Evolutionary conservation across 2,329 filamentous ascomycete genomes (phyloP).

Genomic region (Colletotrichum australisinense): DNA sequence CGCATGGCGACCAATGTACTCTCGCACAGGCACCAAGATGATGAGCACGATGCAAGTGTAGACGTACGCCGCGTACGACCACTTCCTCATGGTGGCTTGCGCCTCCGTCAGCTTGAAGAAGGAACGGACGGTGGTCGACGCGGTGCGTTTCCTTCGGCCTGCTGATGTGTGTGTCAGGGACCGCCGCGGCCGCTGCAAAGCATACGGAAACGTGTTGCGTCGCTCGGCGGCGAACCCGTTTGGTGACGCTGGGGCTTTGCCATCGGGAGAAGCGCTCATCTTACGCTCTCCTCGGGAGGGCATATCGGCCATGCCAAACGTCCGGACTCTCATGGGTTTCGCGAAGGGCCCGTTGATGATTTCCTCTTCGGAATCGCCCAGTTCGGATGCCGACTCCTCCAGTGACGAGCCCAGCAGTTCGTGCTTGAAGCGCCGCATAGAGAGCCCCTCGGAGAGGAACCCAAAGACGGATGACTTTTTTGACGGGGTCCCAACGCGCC

Average conservation of each 20-base stretch:
- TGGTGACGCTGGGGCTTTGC: slow-evolving; percentile 37
- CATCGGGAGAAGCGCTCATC: background rate
- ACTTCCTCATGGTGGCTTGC: slow-evolving; percentile 82
- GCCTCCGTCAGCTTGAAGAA: slow-evolving; percentile 84
- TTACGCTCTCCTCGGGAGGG: slow-evolving; percentile 12
- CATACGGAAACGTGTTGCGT: slow-evolving; percentile 65
- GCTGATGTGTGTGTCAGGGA: slow-evolving; percentile 67
- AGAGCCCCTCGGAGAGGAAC: slow-evolving; percentile 53
- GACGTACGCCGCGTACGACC: slow-evolving; percentile 84
- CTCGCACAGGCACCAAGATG: slow-evolving; percentile 77
- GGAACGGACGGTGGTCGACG: slow-evolving; percentile 73
- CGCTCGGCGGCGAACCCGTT: slow-evolving; percentile 42
- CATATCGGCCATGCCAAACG: slow-evolving; percentile 40
- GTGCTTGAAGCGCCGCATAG: slow-evolving; percentile 60
- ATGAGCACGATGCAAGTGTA: slow-evolving; percentile 75
- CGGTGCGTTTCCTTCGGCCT: slow-evolving; percentile 73
- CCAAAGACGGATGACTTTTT: slow-evolving; percentile 51
- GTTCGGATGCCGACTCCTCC: slow-evolving; percentile 47
- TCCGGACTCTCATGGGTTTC: slow-evolving; percentile 41
- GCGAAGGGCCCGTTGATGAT: slow-evolving; percentile 8
- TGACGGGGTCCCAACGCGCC: slow-evolving; percentile 58
- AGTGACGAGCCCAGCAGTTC: slow-evolving; percentile 47
- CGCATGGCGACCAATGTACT: slow-evolving; percentile 74
- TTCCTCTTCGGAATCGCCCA: slow-evolving; percentile 44
- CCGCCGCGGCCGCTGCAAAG: slow-evolving; percentile 43